Percentiles rank a stretch among this genome's conserved stretches.
phyloP scores from a whole-genome alignment of 2,329 filamentous ascomycete species.

The Aureobasidium uvarum region DNA sequence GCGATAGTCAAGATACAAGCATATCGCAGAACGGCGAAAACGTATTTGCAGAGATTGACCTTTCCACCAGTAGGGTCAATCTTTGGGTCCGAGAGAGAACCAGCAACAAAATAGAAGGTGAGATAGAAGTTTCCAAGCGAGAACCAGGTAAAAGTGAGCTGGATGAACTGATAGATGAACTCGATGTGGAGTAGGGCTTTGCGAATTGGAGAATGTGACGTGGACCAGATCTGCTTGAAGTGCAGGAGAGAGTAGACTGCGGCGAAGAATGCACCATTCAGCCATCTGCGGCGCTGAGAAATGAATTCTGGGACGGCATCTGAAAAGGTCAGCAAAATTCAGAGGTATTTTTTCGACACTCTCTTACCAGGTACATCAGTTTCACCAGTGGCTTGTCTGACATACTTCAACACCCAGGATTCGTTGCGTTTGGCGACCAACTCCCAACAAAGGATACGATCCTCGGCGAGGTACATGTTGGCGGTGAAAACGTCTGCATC shows the following conservation, averaged over 20 bases:
- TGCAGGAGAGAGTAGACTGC: slow-evolving; percentile 97
- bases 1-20: slow-evolving; percentile 82
- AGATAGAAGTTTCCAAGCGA: slow-evolving; percentile 97
- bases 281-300: slow-evolving; percentile 91
- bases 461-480: slow-evolving; percentile 91
- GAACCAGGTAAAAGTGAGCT: slow-evolving; percentile 94
- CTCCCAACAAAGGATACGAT: slow-evolving; percentile 91
- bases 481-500: slow-evolving; percentile 97
- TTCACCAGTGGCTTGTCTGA: slow-evolving; percentile 93
- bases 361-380: slow-evolving; percentile 90
- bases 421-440: slow-evolving; percentile 92
- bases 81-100: slow-evolving; percentile 73
- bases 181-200: slow-evolving; percentile 93
- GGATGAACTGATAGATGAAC: slow-evolving; percentile 91
- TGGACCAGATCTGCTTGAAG: slow-evolving; percentile 87
- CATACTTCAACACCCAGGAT: slow-evolving; percentile 96
- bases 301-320: slow-evolving; percentile 95
- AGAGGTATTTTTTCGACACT: background rate
- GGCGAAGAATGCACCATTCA: slow-evolving; percentile 98
- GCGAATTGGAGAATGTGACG: slow-evolving; percentile 83
- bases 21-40: slow-evolving; percentile 86
- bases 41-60: slow-evolving; percentile 75
- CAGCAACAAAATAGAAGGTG: slow-evolving; percentile 96
- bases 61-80: slow-evolving; percentile 78
- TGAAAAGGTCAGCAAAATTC: slow-evolving; percentile 37